Base-by-base conservation (phyloP, 352 stramenopile genomes). In the Blastocystis sp. region DNA sequence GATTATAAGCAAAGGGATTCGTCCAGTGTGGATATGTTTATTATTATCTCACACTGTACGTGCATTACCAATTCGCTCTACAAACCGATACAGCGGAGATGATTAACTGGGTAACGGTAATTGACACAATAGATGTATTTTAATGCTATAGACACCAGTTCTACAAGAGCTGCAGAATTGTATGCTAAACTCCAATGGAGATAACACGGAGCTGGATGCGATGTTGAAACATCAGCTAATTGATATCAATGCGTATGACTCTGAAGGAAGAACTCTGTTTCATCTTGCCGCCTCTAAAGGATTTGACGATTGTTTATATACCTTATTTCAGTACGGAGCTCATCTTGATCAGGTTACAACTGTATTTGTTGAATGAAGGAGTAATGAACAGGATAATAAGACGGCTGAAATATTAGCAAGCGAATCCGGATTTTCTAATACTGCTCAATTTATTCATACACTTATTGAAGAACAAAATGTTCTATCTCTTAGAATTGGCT, bases 241-340 rank as follows among this genome's bases (percentile, higher is more conserved):
- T 51, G 71, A 83, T 83, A 66, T 83, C 19, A 83, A 83, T 66
- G 71, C 71, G 16, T 83, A 83, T 42, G 71, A 83, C 39, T 65
- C 49, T 16, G 46, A 32, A n/a, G 71, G 71, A 32, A 43, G 46
- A 35, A 83, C 71, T 27, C 71, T 83, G 46, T 63, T 83, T 29
- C 71, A 83, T 83, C 52, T 65, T 63, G 71, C 71, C n/a, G 71
- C 71, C 19, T 42, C 21, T 5, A 27, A 65, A 24, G 71, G 71
- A 43, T 83, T 51, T 63, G 71, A 83, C 51, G 71, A 83, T 27
- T 67, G 46, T 43, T 19, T 83, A 52, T 83, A 83, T 46, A 54
- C 58, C 49, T 49, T 83, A 49, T 83, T 83, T 66, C 49, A 83
- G 43, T 83, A 46, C 24, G 71, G 71, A 35, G 71, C 71, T n/a